phyloP scores from a whole-genome alignment of 257 asterid genomes.

The Gentiana macrophylla region DNA sequence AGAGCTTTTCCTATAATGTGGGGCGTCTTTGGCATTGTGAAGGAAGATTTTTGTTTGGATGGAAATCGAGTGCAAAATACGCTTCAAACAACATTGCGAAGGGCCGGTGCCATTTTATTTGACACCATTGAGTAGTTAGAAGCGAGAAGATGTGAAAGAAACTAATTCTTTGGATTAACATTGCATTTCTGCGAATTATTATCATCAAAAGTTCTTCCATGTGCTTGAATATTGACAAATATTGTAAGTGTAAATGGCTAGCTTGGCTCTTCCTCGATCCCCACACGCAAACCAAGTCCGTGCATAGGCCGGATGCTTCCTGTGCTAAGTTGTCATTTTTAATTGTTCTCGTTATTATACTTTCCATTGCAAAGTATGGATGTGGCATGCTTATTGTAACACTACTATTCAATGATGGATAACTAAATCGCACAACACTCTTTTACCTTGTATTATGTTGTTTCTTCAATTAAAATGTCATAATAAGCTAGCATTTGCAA shows the following conservation, averaged over 20 bases:
- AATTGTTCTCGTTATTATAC: too few relatives aligned
- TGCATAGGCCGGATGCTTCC: too few relatives aligned
- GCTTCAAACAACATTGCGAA: constrained; percentile 23
- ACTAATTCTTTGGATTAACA: constrained; percentile 35
- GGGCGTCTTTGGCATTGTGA: constrained; percentile 22
- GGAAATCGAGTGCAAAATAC: constrained; percentile 28
- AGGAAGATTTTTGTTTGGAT: constrained; percentile 40
- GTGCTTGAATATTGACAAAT: constrained; percentile 16
- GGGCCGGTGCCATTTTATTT: constrained; percentile 55
- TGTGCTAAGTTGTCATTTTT: too few relatives aligned
- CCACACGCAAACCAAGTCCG: too few relatives aligned
- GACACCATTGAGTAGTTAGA: constrained; percentile 68
- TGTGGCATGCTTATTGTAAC: too few relatives aligned
- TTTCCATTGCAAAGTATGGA: too few relatives aligned
- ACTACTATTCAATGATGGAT: too few relatives aligned
- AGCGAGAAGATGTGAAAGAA: constrained; percentile 36
- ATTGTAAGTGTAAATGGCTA: background rate
- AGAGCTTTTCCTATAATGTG: constrained; percentile 38
- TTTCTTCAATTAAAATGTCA: too few relatives aligned
- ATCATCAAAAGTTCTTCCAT: constrained; percentile 9
- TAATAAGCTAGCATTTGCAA: too few relatives aligned
- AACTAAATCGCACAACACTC: too few relatives aligned
- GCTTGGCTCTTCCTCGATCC: too few relatives aligned
- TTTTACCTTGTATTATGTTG: too few relatives aligned
- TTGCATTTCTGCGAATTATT: constrained; percentile 22